phyloP scores from a whole-genome alignment of 75 land plant species.

The Cunninghamia lanceolata region DNA sequence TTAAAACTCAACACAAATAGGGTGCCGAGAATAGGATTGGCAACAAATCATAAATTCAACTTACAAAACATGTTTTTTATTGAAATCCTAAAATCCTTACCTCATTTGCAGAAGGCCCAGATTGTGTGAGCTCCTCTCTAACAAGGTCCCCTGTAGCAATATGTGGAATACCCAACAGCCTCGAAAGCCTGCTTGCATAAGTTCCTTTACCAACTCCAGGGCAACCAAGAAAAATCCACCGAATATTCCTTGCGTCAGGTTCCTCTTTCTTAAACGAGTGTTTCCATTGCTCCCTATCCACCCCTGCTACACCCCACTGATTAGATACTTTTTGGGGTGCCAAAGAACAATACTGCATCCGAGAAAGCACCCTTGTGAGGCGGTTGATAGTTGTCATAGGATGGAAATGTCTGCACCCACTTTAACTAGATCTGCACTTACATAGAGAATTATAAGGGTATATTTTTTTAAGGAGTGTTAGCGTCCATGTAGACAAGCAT shows the following conservation, averaged over 20 bases:
- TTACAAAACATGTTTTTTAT: neutral
- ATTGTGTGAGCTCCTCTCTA: conserved; percentile 62
- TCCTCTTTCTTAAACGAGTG: conserved; percentile 2
- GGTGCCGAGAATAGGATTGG: neutral
- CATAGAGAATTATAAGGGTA: neutral
- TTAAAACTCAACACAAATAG: neutral
- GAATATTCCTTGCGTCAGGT: conserved; percentile 39
- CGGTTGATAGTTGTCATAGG: conserved; percentile 38
- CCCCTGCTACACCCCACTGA: conserved; percentile 11
- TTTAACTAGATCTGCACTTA: neutral
- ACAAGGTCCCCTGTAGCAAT: conserved; percentile 97
- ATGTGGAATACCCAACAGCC: conserved; percentile 72
- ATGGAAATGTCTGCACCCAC: neutral
- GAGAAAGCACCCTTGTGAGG: conserved; percentile 6
- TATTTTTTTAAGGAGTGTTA: neutral
- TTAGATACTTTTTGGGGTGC: conserved; percentile 1
- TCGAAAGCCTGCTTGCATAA: conserved; percentile 82
- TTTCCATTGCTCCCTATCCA: conserved; percentile 13
- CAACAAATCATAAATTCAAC: neutral
- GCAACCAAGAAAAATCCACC: conserved; percentile 93
- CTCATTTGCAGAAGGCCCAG: conserved; percentile 64
- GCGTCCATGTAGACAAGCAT: neutral
- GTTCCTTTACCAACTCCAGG: conserved; percentile 99
- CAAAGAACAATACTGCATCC: neutral
- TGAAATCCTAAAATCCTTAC: neutral